Percentiles rank a stretch among this genome's conserved stretches.
These are phyloP conservation scores for Fusarium praegraminearum DNA, from an alignment of 2,329 filamentous ascomycete genomes.

Conservation along the genomic window DNA sequence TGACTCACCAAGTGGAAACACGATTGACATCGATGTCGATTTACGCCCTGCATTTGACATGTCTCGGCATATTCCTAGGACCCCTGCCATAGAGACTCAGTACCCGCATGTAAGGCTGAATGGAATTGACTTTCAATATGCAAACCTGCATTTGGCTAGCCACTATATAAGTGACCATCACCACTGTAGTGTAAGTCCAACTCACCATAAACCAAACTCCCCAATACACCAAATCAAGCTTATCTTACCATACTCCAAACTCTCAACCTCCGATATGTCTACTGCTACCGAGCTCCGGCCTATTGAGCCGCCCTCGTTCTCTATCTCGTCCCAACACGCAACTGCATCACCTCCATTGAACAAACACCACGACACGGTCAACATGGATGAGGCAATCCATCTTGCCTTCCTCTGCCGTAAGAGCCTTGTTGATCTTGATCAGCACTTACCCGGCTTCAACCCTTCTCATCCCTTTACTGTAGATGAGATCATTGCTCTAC, in stretches of 20 bases:
- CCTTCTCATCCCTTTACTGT: constrained; percentile 50
- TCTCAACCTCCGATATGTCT: constrained; percentile 44
- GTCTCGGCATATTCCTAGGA: not conserved
- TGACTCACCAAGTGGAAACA: constrained; percentile 28
- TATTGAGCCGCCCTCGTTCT: constrained; percentile 36
- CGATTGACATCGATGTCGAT: not conserved
- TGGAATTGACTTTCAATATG: not conserved
- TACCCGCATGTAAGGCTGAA: constrained; percentile 40
- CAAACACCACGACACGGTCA: constrained; percentile 22
- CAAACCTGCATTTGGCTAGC: not conserved
- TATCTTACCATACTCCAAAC: not conserved
- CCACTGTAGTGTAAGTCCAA: not conserved
- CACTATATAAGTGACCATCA: constrained; percentile 19
- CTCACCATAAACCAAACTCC: not conserved
- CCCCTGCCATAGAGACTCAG: not conserved
- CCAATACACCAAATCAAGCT: not conserved
- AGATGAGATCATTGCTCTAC: constrained; percentile 54
- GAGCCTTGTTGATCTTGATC: constrained; percentile 48
- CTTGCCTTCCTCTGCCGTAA: constrained; percentile 49
- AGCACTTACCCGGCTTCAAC: constrained; percentile 46
- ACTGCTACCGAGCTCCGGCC: constrained; percentile 50
- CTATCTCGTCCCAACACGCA: constrained; percentile 6
- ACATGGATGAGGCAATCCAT: constrained; percentile 46
- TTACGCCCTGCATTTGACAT: constrained; percentile 43
- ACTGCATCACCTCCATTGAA: constrained; percentile 1